Conservation (phyloP, 805 yeast genomes). For the Myxozyma neotropica region DNA sequence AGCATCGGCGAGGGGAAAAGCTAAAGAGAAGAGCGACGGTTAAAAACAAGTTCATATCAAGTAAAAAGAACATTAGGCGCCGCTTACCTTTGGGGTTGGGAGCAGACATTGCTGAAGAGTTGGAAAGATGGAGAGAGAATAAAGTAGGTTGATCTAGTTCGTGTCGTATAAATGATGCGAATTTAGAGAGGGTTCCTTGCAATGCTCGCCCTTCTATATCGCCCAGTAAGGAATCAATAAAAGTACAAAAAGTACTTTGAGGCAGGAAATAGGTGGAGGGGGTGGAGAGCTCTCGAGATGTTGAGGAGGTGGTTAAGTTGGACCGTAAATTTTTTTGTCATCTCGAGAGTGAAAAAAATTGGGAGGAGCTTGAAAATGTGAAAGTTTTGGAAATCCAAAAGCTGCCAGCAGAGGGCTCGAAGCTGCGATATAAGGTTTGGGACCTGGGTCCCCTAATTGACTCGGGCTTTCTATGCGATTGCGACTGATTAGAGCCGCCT, state of each 20-base stretch:
- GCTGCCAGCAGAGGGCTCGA: background rate
- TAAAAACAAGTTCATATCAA: background rate
- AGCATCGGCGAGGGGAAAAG: constrained; percentile 98
- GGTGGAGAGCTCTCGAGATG: background rate
- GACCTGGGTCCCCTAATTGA: background rate
- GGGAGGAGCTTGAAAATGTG: background rate
- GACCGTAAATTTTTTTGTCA: background rate
- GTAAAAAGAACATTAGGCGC: background rate
- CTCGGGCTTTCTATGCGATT: too few relatives aligned
- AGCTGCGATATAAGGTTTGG: background rate
- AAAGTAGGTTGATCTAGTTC: background rate
- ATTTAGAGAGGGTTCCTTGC: constrained; percentile 43
- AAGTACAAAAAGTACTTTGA: background rate
- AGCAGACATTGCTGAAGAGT: constrained; percentile 59
- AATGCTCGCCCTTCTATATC: constrained; percentile 41
- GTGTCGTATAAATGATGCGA: background rate
- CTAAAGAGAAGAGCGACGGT: constrained; percentile 48
- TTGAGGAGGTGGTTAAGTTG: background rate
- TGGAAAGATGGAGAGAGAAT: background rate
- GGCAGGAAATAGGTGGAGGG: background rate
- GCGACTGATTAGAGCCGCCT: too few relatives aligned
- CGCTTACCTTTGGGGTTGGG: constrained; percentile 91
- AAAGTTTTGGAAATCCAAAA: background rate
- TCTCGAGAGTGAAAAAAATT: background rate
- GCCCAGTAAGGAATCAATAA: background rate